Percentiles rank a stretch among this genome's conserved stretches.
Evolutionary conservation across 352 stramenopile genomes (phyloP).

Genomic region (Phytophthora pisi): DNA sequence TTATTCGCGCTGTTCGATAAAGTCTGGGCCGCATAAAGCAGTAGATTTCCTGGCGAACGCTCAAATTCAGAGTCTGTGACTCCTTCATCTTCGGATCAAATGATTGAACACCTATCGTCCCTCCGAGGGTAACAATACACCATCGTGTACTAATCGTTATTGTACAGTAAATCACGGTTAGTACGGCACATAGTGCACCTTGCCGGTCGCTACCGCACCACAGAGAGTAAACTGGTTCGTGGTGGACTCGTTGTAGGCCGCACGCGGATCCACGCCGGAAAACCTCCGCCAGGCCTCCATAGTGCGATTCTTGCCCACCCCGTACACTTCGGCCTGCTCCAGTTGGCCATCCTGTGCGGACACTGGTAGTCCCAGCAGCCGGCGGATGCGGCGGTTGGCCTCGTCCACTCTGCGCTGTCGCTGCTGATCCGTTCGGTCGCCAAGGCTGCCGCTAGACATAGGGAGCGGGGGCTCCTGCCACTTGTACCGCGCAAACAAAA

Average conservation of each 20-base stretch:
- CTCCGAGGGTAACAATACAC: too few species aligned
- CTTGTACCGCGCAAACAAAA: slow-evolving; percentile 71
- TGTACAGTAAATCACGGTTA: not conserved
- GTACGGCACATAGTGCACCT: slow-evolving; percentile 72
- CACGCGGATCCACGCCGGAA: slow-evolving; percentile 62
- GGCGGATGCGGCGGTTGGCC: slow-evolving; percentile 70
- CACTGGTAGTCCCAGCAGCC: slow-evolving; percentile 56
- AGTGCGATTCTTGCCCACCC: slow-evolving; percentile 50
- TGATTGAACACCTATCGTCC: too few species aligned
- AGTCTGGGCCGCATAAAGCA: too few species aligned
- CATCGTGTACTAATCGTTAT: too few species aligned
- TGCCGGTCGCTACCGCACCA: slow-evolving; percentile 28
- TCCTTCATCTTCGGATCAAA: too few species aligned
- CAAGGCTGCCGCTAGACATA: slow-evolving; percentile 14
- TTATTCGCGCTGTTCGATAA: too few species aligned
- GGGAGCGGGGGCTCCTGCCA: slow-evolving; percentile 44
- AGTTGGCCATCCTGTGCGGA: slow-evolving; percentile 42
- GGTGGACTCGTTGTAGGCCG: slow-evolving; percentile 81
- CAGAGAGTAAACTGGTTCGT: slow-evolving; percentile 87
- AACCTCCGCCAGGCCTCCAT: slow-evolving; percentile 69
- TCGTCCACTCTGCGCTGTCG: slow-evolving; percentile 30
- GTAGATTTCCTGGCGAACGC: too few species aligned
- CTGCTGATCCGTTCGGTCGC: slow-evolving; percentile 22
- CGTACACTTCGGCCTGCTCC: slow-evolving; percentile 50
- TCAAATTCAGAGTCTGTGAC: too few species aligned